Evolutionary conservation across 805 yeast genomes (phyloP).

Genomic region (Alloascoidea hylecoeti): DNA sequence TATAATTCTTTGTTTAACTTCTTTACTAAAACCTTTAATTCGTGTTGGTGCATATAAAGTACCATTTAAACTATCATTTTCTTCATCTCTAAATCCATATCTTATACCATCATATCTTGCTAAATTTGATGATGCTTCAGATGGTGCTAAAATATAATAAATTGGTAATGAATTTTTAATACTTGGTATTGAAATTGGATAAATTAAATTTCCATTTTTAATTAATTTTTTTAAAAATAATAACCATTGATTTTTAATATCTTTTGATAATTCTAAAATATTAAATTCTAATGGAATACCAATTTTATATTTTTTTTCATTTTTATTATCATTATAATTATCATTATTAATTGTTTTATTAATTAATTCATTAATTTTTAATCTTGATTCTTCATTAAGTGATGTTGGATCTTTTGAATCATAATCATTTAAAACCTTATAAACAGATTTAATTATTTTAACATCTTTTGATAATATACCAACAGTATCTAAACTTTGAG

Average conservation of each 20-base stretch:
- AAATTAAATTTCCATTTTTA: constrained; percentile 35
- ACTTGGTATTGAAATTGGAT: constrained; percentile 58
- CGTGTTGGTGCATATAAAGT: constrained; percentile 47
- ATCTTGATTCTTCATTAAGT: constrained; percentile 18
- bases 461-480: constrained; percentile 58
- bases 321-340: constrained; percentile 3
- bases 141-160: constrained; percentile 78
- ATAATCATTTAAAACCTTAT: constrained; percentile 34
- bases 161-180: constrained; percentile 56
- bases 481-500: constrained; percentile 90
- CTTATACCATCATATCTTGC: constrained; percentile 85
- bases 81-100: constrained; percentile 46
- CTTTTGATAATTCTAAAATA: constrained; percentile 35
- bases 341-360: constrained; percentile 6
- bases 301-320: constrained; percentile 24
- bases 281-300: constrained; percentile 68
- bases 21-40: constrained; percentile 55
- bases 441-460: constrained; percentile 31
- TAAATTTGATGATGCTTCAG: constrained; percentile 89
- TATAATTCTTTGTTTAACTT: constrained; percentile 70
- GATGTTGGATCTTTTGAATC: constrained; percentile 80
- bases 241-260: constrained; percentile 32
- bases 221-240: constrained; percentile 28
- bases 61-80: constrained; percentile 15
- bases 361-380: constrained; percentile 5